Base-by-base conservation (phyloP, 2,329 filamentous ascomycete genomes). In the Aspergillus persii region DNA sequence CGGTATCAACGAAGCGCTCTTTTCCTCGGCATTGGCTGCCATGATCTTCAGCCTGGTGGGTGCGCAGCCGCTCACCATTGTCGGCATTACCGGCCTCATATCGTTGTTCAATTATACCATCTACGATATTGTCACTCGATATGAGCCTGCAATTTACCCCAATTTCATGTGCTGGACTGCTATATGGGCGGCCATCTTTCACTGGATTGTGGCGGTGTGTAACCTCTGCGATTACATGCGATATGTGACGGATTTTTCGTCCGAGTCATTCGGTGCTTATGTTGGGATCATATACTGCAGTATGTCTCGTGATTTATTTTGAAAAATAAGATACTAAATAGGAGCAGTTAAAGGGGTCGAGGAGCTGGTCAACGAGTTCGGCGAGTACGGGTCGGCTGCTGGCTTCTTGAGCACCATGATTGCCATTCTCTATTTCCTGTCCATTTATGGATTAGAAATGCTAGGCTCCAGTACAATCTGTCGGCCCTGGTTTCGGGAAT, bases 81-180 rank as follows among this genome's bases (percentile, higher is more conserved):
- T 85, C 15, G 83, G 83, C 4, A 81, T 85, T 41, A 85, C 83
- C 4, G 83, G 84, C 60, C 69, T 83, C 29, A 83, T 83, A 41
- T 80, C 78, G 2, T 68, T 83, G 0, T 86, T 86, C 75, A 85
- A 85, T 67, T 85, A 84, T 65, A 86, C 83, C 27, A 84, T 84
- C 61, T 86, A 83, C 70, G 81, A 85, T 59, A 85, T 86, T 55
- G 76, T 84, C 49, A 70, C 70, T 29, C 73, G 73, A 11, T 79
- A 84, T 60, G 81, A 83, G 46, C 76, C 79, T 2, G 64, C 72
- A 1, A 72, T 84, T 5, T 85, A 85, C 66, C 79, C 81, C 0
- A 76, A 79, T 51, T 83, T 85, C 65, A 83, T 85, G 69, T 79
- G 78, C 3, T 85, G 83, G 83, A 79, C 81, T 0, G 80, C 77